These are phyloP conservation scores for Backusella circina DNA, from an alignment of 192 early-diverging fungal genomes.

Conservation along the genomic window DNA sequence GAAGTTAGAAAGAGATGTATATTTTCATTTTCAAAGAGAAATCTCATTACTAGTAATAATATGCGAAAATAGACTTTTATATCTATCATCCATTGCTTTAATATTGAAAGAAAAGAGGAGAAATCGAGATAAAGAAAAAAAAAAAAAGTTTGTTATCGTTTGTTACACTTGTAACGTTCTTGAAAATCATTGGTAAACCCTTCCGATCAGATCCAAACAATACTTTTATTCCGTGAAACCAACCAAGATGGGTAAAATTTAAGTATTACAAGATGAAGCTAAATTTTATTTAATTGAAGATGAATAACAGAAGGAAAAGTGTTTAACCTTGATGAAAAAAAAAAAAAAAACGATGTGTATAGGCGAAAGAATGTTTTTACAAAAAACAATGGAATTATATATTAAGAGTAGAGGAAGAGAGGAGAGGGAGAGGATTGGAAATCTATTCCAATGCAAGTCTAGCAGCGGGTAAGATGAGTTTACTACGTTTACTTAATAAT, in stretches of 20 bases:
- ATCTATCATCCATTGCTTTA: background rate
- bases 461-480: conserved; percentile 14
- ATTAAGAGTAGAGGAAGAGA: background rate
- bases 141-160: background rate
- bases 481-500: conserved; percentile 36
- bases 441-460: conserved; percentile 14
- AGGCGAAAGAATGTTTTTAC: background rate
- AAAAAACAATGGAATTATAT: background rate
- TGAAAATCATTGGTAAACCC: background rate
- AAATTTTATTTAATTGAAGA: background rate
- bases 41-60: background rate
- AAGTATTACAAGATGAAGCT: background rate
- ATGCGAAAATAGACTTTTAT: background rate
- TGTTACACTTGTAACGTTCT: background rate
- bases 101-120: background rate
- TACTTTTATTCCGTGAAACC: background rate
- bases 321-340: background rate
- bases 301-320: background rate
- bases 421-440: background rate
- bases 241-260: background rate
- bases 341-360: background rate
- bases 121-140: background rate
- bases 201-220: background rate
- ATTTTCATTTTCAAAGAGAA: background rate
- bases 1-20: background rate